phyloP scores from a whole-genome alignment of 202 grass and related monocot genomes.

The Elaeis oleifera region DNA sequence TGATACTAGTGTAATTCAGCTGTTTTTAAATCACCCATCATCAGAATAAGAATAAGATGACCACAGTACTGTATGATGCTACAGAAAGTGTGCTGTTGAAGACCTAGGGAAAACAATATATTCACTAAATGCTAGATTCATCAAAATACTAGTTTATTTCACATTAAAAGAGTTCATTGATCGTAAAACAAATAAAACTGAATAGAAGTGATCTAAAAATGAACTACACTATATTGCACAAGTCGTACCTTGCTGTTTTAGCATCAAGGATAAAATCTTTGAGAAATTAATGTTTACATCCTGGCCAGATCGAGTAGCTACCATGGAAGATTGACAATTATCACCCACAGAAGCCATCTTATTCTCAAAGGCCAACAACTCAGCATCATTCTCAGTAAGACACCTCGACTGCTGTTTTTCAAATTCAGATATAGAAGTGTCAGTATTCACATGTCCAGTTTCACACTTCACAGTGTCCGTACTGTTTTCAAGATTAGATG shows the following conservation, averaged over 20 bases:
- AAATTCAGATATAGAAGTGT: neutral
- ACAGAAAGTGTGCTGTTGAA: no score
- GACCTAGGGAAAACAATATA: no score
- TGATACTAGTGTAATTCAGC: no score
- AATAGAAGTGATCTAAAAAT: neutral
- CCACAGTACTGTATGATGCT: no score
- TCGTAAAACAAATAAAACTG: neutral
- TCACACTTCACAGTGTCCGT: neutral
- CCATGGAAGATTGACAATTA: conserved; percentile 15
- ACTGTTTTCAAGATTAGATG: neutral
- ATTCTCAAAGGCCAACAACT: conserved; percentile 23
- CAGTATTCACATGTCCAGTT: neutral
- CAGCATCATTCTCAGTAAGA: conserved; percentile 1
- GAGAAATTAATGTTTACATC: conserved; percentile 21
- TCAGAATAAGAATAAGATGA: no score
- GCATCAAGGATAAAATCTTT: conserved; percentile 31
- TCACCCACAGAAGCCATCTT: neutral
- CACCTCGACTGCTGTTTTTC: conserved; percentile 5
- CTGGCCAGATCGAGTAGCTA: conserved; percentile 13
- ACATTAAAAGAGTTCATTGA: conserved; percentile 3
- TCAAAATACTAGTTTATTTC: no score
- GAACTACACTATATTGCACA: neutral
- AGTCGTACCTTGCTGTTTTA: conserved; percentile 31
- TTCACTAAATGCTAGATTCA: no score
- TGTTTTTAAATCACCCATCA: no score